phyloP scores from a whole-genome alignment of 2,329 filamentous ascomycete species.

The Triangularia verruculosa region DNA sequence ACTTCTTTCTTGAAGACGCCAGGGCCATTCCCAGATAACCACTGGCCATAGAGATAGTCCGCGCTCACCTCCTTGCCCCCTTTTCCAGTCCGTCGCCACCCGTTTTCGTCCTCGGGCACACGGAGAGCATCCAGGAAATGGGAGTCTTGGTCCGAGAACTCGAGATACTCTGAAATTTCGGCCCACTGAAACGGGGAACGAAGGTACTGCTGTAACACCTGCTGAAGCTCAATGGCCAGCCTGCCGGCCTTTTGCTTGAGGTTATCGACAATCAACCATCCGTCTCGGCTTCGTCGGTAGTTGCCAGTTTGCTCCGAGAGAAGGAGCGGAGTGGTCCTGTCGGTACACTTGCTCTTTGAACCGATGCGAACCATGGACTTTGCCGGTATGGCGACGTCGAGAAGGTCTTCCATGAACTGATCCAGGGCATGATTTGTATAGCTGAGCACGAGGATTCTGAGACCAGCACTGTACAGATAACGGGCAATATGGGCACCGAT shows the following conservation, averaged over 20 bases:
- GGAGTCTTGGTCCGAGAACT: conserved; percentile 50
- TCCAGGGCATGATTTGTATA: conserved; percentile 69
- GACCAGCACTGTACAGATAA: conserved; percentile 48
- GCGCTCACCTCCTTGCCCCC: conserved; percentile 42
- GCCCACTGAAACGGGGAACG: conserved; percentile 15
- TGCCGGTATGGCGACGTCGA: conserved; percentile 53
- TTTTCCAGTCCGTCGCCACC: conserved; percentile 45
- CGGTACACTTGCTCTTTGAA: conserved; percentile 55
- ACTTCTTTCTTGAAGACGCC: conserved; percentile 40
- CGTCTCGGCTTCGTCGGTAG: conserved; percentile 33
- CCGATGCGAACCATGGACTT: conserved; percentile 60
- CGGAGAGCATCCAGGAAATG: conserved; percentile 56
- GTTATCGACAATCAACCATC: conserved; percentile 42
- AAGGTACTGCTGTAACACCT: conserved; percentile 20
- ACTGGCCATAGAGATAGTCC: conserved; percentile 53
- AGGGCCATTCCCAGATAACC: conserved; percentile 46
- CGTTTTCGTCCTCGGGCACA: conserved; percentile 44
- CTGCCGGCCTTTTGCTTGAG: conserved; percentile 37
- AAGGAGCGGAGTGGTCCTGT: conserved; percentile 45
- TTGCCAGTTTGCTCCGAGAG: conserved; percentile 41
- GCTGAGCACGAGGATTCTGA: conserved; percentile 60
- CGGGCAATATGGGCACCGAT: conserved; percentile 64
- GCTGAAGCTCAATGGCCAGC: conserved; percentile 25
- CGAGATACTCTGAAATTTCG: conserved; percentile 42
- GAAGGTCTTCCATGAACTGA: conserved; percentile 63